Conservation (phyloP, 441 rosid genomes). For the Gossypium aridum region DNA sequence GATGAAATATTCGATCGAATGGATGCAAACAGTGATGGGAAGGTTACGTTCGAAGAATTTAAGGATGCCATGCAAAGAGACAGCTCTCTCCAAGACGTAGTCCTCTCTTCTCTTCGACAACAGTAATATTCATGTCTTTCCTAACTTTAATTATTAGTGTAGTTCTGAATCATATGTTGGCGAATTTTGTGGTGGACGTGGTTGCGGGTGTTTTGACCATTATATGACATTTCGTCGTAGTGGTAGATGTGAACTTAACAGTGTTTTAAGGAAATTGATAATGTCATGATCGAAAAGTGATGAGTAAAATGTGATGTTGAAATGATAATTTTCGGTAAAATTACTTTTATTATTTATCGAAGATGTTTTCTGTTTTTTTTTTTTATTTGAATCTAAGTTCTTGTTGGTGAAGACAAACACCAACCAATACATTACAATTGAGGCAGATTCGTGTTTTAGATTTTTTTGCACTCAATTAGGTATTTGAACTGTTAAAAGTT, state of each 20-base stretch:
- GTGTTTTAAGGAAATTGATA: neutral
- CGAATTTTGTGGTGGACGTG: neutral
- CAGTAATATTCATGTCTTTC: constrained; percentile 19
- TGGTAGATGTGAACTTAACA: neutral
- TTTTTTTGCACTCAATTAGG: too few relatives aligned
- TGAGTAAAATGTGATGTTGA: neutral
- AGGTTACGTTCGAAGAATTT: constrained; percentile 72
- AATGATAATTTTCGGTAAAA: neutral
- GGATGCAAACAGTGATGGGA: constrained; percentile 71
- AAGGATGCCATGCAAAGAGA: constrained; percentile 71
- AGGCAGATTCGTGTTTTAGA: too few relatives aligned
- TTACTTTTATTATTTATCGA: too few relatives aligned
- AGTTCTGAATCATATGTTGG: neutral
- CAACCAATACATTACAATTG: too few relatives aligned
- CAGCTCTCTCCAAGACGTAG: constrained; percentile 57
- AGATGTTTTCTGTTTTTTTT: too few relatives aligned
- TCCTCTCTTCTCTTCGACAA: constrained; percentile 63
- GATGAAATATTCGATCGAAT: constrained; percentile 65
- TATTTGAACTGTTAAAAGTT: too few relatives aligned
- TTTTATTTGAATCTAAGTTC: too few relatives aligned
- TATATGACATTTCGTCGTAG: neutral
- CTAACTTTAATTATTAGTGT: neutral
- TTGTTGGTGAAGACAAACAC: too few relatives aligned
- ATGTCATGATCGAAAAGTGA: neutral
- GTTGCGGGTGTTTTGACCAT: neutral